Base-by-base conservation (phyloP, 2,329 filamentous ascomycete genomes). In the Pseudocercospora ulei region DNA sequence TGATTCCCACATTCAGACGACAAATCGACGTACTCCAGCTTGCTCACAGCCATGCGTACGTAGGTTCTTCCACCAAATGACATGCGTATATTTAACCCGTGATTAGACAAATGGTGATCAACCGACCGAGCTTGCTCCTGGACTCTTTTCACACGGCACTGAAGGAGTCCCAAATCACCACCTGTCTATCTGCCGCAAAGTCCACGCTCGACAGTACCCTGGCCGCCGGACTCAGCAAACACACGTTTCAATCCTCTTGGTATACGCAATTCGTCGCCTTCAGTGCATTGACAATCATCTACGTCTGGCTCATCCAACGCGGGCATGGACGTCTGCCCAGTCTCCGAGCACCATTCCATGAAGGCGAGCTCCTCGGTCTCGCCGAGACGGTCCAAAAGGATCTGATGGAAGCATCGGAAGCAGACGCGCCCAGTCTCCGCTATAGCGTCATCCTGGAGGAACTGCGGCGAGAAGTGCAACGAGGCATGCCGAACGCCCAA, bases 361-460 rank as follows among this genome's bases (percentile, higher is more conserved):
- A 54, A 23, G 39, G 49, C 3, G 44, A 61, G 19, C 54, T 69
- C 3, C 55, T 68, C 18, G 49, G 62, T 6, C 51, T 66, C 3
- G 67, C 69, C 1, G 65, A 68, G n/a, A 56, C 56, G 20, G 71
- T 69, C 35, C 68, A 71, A 25, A 56, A 50, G 1, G 66, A 68
- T 42, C 63, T 73, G 1, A 56, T 58, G 2, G 51, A 56, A 35
- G 60, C 60, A 6, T 64, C 55, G 24, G 60, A 49, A 24, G 57
- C 47, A 34, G 65, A 64, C 47, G 68, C 59, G 24, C 69, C 60
- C 16, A 71, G 60, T 19, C 60, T 67, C 16, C 55, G 70, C 3
- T 75, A 74, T 44, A 65, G 63, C 28, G 59, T 73, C 5, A 70
- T 75, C 1, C 60, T 75, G 0, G 68, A 73, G 33, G 69, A 73